Base-by-base conservation (phyloP, 169 alveolate species). In the Eimeria zaria region DNA sequence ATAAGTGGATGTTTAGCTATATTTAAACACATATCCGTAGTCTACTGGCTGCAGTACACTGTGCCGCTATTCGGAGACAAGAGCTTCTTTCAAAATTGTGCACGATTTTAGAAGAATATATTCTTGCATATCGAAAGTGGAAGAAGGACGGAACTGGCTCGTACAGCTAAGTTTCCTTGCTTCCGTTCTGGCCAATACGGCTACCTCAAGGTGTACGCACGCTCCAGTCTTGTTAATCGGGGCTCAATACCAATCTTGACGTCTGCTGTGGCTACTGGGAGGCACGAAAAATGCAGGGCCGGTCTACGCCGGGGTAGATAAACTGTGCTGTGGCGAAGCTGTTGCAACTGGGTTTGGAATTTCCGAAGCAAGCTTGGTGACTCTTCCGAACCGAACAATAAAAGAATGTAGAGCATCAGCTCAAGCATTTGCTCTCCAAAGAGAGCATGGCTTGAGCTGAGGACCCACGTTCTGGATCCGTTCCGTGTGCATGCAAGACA, bases 401-500 rank as follows among this genome's bases (percentile, higher is more conserved):
- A 7, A 73, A 36, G 39, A 11, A 3, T 18, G 5, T 20, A 1
- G 30, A 73, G 0, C 3, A 16, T 20, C 33, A 2, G 20, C 1
- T 14, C 41, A 73, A 73, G 33, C 27, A 20, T 1, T 36, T 14
- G 2, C 14, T 30, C 83, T 5, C 20, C n/a, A 73, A 36, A 33
- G 12, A 39, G 83, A 73, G 83, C 18, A 73, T 20, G 4, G 33
- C 14, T 51, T 39, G 11, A 33, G 78, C 7, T 73, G 51, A 73
- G 55, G 83, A 39, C 30, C 30, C 11, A 11, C 16, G 53, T 22
- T 44, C 36, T 73, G 4, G 51, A 20, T 39, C 83, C 14, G 14
- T 22, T 30, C 53, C 53, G 53, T 53, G 33, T 73, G 83, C 53
- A 73, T 73, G 83, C 83, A 73, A 36, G 51, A 39, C 83, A 51